Evolutionary conservation across 73 alveolate species (phyloP), one percentile per base, ranked within the genome.

Genomic region (Tetrahymena borealis): DNA sequence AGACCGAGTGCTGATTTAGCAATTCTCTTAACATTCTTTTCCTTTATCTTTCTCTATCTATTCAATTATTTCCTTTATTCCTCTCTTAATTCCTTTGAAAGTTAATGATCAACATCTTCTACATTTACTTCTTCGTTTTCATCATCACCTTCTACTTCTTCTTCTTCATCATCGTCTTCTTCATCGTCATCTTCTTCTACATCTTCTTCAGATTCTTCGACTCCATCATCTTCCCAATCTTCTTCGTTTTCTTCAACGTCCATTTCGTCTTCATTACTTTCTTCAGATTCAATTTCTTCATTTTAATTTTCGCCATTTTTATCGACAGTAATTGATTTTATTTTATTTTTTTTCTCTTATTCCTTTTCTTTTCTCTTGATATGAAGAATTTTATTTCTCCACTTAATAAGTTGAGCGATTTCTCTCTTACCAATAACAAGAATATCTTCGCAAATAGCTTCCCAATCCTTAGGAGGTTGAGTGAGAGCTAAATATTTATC

Each of bases 371-470:
- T 40, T 91, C 96, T 90, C 92, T 90, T 20, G 94, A 78, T 90
- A 91, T 93, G 94, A 94, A 96, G 94, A 95, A 97, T 95, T 97
- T 98, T 92, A 78, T 94, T 94, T 93, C 99, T 94, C 98, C 97
- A 98, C 90, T 97, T 96, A n/a, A 98, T 91, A 40, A 98, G 96
- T 41, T 94, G 94, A 90, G 93, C 94, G 39, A 98, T 92, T 94
- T 98, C 99, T 90, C 98, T 92, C 91, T 95, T 96, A 11, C 99
- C 99, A 38, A 96, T 94, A 20, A 98, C 98, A 94, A 97, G 97
- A 28, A 98, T 91, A 94, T 98, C 99, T 41, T 96, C 97, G 91
- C 96, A 95, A 79, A 97, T 94, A 33, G 94, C 93, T 41, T 91
- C 90, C 91, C 97, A 93, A 39, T 98, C 99, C 8, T 79, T 79